Base-by-base conservation (phyloP, 2,329 filamentous ascomycete species). In the Clonostachys chloroleuca region DNA sequence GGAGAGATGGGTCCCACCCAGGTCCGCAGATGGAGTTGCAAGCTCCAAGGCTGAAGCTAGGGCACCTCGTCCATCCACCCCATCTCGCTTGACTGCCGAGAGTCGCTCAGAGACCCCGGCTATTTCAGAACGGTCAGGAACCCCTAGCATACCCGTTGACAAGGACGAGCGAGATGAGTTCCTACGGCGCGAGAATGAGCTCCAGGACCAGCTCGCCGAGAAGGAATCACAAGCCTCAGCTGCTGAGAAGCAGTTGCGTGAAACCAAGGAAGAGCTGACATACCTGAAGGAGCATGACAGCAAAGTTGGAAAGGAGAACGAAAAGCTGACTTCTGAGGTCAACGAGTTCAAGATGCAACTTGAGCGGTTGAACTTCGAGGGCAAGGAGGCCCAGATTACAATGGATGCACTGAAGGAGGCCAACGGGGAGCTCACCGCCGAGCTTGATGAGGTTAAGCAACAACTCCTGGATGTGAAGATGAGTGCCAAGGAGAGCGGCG, bases 111-210 rank as follows among this genome's bases (percentile, higher is more conserved):
- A 85, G 56, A 86, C 82, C 5, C 82, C 81, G 6, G 71, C 70
- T 6, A 70, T 88, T 49, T 86, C 91, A 8, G 92, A 97, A 54
- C 83, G 92, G 42, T 83, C 92, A 14, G 87, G 86, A 45, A 97
- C 92, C 12, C 92, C 92, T 4, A 92, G 88, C 60, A 74, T 96
- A 54, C 83, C 89, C 37, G 75, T 97, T 50, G 94, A 99, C 47
- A 96, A 95, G 69, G 94, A 99, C 57, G 94, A 99, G 69, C 86
- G 91, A 51, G 94, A 99, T 59, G 94, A 99, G 64, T 99, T 97
- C 60, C 68, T 99, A 54, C 83, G 90, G 58, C 84, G 94, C 47
- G 94, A 99, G 65, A 99, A 99, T 59, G 94, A 99, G 64, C 79
- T 99, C 40, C 94, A 97, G 65, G 94, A 99, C 63, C 92, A 97